These are phyloP conservation scores for Hypoxylon sp. DNA, from an alignment of 2,329 filamentous ascomycete species.

Conservation along the genomic window DNA sequence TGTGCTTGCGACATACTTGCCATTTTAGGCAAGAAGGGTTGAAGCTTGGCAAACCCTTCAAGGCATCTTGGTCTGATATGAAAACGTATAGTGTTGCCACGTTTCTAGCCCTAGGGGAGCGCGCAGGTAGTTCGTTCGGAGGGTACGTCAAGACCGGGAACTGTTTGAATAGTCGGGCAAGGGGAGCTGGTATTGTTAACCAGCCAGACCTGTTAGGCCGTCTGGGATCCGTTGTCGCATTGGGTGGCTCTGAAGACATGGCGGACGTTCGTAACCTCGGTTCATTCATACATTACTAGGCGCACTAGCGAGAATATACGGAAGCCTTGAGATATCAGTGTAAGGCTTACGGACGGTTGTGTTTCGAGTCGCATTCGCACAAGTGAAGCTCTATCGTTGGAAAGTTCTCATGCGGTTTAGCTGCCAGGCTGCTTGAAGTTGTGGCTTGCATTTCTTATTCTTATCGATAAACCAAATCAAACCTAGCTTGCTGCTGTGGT, in stretches of 20 bases:
- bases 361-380: constrained; percentile 7
- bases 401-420: neutral
- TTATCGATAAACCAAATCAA: constrained; percentile 36
- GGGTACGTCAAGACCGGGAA: constrained; percentile 86
- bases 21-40: constrained; percentile 96
- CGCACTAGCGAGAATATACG: neutral
- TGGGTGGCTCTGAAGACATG: constrained; percentile 33
- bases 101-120: constrained; percentile 60
- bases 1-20: constrained; percentile 74
- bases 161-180: constrained; percentile 86
- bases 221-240: constrained; percentile 40
- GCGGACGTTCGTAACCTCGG: constrained; percentile 6
- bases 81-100: constrained; percentile 82
- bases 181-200: constrained; percentile 77
- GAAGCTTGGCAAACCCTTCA: constrained; percentile 78
- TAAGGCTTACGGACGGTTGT: neutral
- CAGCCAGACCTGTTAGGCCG: constrained; percentile 54
- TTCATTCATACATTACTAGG: neutral
- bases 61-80: constrained; percentile 74
- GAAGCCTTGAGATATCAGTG: too few species aligned
- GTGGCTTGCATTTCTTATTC: constrained; percentile 4
- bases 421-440: constrained; percentile 4
- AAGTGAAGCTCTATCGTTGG: constrained; percentile 4
- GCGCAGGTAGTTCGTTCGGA: constrained; percentile 76
- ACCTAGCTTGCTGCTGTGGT: neutral